Evolutionary conservation across 352 stramenopile species (phyloP).

Genomic region (Blastocystis sp.): DNA sequence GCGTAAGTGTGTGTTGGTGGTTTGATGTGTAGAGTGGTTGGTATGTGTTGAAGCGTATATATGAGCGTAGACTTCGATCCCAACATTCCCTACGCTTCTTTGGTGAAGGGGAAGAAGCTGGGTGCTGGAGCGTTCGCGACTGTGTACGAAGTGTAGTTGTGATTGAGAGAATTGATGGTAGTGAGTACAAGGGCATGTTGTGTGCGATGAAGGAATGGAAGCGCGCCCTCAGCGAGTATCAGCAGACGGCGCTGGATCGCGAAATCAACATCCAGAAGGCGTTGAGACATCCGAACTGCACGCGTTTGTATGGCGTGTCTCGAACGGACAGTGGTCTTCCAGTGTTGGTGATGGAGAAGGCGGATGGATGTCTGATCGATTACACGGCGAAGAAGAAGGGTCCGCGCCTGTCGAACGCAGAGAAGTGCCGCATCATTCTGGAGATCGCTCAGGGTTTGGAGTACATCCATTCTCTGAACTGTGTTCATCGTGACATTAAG

Average conservation of each 20-base stretch:
- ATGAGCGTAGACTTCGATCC: neutral
- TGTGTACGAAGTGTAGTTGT: conserved; percentile 20
- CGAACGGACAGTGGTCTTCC: neutral
- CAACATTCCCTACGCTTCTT: neutral
- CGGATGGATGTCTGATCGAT: neutral
- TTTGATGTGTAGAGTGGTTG: neutral
- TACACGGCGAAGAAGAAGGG: neutral
- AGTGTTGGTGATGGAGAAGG: conserved; percentile 26
- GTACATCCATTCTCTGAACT: conserved; percentile 32
- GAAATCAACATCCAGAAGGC: conserved; percentile 45
- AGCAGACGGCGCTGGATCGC: neutral
- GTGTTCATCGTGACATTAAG: conserved; percentile 53
- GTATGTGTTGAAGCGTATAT: neutral
- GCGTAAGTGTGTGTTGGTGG: neutral
- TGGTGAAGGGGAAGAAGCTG: conserved; percentile 15
- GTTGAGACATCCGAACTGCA: conserved; percentile 14
- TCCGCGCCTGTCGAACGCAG: neutral
- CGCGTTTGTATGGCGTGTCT: conserved; percentile 28
- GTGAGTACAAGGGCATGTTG: conserved; percentile 3
- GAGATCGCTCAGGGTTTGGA: conserved; percentile 48
- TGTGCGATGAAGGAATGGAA: conserved; percentile 27
- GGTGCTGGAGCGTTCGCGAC: neutral
- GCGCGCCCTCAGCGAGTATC: neutral
- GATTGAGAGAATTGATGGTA: neutral
- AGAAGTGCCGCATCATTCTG: conserved; percentile 42